Percentiles rank a stretch among this genome's conserved stretches.
These are phyloP conservation scores for Phialocephala subalpina DNA, from an alignment of 2,329 filamentous ascomycete genomes.

Conservation along the genomic window DNA sequence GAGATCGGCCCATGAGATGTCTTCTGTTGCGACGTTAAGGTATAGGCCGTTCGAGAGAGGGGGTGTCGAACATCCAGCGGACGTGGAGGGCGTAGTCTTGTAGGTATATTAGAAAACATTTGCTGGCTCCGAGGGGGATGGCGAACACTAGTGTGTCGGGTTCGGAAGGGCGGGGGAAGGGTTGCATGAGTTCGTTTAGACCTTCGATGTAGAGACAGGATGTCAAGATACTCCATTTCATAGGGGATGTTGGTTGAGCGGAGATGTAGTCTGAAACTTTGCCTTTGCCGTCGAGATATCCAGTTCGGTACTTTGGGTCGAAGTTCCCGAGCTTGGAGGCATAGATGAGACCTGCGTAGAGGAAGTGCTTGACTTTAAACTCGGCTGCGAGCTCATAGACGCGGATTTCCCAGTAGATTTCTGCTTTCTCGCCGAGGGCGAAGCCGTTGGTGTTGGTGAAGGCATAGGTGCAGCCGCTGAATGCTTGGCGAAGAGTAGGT, in stretches of 20 bases:
- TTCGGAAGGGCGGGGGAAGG: background rate
- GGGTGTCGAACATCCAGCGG: constrained; percentile 22
- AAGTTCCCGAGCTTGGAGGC: constrained; percentile 47
- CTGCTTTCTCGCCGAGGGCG: constrained; percentile 43
- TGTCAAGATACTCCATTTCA: constrained; percentile 39
- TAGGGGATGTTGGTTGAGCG: constrained; percentile 29
- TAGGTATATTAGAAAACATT: constrained; percentile 13
- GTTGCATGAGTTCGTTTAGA: constrained; percentile 8
- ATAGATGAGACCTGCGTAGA: constrained; percentile 49
- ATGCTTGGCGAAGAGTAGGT: constrained; percentile 24
- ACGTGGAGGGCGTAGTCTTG: constrained; percentile 19
- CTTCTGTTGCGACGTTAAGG: constrained; percentile 18
- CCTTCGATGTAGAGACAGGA: constrained; percentile 41
- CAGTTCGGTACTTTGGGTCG: constrained; percentile 45
- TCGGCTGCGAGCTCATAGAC: constrained; percentile 41
- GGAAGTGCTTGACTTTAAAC: constrained; percentile 39
- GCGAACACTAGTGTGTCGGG: constrained; percentile 11
- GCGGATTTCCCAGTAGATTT: constrained; percentile 47
- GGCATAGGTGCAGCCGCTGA: constrained; percentile 38
- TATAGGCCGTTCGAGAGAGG: constrained; percentile 11
- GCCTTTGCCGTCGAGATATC: constrained; percentile 50
- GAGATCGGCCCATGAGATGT: constrained; percentile 14
- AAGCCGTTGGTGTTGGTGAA: constrained; percentile 52
- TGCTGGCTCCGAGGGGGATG: constrained; percentile 13
- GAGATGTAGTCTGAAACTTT: constrained; percentile 38